These are phyloP conservation scores for Hypseocharis bilobata DNA, from an alignment of 441 rosid genomes.

Conservation along the genomic window DNA sequence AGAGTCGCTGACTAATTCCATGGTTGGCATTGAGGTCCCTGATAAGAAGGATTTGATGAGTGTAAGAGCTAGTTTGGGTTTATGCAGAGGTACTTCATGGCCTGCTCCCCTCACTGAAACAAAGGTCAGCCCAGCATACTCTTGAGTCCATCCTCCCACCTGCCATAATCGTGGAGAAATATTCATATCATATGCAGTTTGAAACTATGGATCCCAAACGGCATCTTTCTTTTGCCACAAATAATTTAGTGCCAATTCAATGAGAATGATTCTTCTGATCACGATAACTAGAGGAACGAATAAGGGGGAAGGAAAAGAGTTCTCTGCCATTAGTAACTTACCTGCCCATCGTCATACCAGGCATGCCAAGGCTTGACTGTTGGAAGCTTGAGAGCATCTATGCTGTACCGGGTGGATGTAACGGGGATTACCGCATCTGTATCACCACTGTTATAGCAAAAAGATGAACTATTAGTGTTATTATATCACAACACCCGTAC, in stretches of 20 bases:
- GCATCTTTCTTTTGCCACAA: not conserved
- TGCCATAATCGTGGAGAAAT: constrained; percentile 28
- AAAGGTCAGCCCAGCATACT: constrained; percentile 65
- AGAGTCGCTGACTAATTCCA: constrained; percentile 28
- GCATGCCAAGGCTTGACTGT: constrained; percentile 54
- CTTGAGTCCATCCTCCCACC: constrained; percentile 98
- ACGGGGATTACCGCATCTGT: constrained; percentile 80
- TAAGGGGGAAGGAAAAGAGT: not conserved
- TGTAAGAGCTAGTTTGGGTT: constrained; percentile 59
- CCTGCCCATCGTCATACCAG: constrained; percentile 81
- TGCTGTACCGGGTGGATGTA: constrained; percentile 75
- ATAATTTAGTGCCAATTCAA: no score
- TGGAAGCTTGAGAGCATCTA: constrained; percentile 68
- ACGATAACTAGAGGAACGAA: not conserved
- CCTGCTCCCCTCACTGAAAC: constrained; percentile 83
- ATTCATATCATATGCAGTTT: no score
- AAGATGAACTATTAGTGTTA: not conserved
- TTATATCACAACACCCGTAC: no score
- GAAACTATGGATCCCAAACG: no score
- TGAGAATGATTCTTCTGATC: no score
- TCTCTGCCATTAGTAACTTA: constrained; percentile 16
- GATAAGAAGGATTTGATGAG: constrained; percentile 64
- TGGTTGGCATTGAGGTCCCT: constrained; percentile 52
- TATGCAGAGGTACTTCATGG: constrained; percentile 84
- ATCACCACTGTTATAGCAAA: constrained; percentile 49